Base-by-base conservation (phyloP, 2,329 filamentous ascomycete genomes). In the Sporothrix variecibatus region DNA sequence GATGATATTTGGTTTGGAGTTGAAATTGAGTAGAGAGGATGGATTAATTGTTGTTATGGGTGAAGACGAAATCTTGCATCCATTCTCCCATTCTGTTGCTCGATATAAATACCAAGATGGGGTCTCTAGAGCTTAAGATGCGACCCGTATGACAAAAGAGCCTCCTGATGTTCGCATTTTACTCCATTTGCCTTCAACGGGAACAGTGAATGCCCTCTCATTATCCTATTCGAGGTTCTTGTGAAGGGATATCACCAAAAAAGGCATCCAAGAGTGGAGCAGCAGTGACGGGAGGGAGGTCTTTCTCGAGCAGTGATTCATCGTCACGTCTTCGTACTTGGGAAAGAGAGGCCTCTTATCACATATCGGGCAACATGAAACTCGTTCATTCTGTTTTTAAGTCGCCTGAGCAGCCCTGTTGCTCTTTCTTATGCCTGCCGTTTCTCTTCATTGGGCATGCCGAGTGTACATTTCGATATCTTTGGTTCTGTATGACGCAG, bases 281-380 rank as follows among this genome's bases (percentile, higher is more conserved):
- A n/a, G 12, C 2, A 3, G n/a, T 43, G 60, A 17, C 31, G 23
- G 2, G 34, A 40, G n/a, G 60, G 34, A 40, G 60, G 60, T 9
- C 31, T 17, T 65, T 15, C 60, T 26, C 7, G 12, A 12, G 28
- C 23, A 23, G 60, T 65, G 34, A 65, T 43, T 65, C 60, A 65
- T 26, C n/a, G 34, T 23, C 28, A 60, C 56, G 15, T 20, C 12
- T 23, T 65, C 15, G 5, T 28, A 12, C 7, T 20, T 51, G 46
- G 7, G 17, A n/a, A 40, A 15, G n/a, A 43, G 60, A 65, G 60
- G 60, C 11, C 60, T 65, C 60, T 65, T 34, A 43, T 65, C 60
- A 65, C 34, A 65, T 5, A 43, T 65, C 60, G 60, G 60, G 60
- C 60, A 65, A 65, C n/a, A 15, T 65, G 60, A 65, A 65, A 65